A percentile compares a stretch with the other conserved stretches of the same genome.
Evolutionary conservation across 1,284 basidiomycete species (phyloP).

Genomic region (Cyathus pygmaeus): DNA sequence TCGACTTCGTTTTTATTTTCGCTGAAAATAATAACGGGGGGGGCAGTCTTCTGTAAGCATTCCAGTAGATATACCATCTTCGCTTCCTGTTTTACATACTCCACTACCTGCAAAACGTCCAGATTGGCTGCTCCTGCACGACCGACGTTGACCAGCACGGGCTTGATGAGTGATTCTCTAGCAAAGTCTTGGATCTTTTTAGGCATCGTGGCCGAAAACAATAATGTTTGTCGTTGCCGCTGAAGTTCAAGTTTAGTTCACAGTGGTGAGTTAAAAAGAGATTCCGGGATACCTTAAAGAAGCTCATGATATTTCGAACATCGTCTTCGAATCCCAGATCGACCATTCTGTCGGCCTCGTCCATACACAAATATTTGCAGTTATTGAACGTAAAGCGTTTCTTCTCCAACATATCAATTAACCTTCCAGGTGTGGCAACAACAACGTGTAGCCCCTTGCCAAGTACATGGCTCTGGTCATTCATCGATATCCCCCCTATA

Average conservation of each 20-base stretch:
- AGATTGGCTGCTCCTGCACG: slow-evolving; percentile 97
- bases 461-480: slow-evolving; percentile 91
- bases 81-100: slow-evolving; percentile 99
- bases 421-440: slow-evolving; percentile 93
- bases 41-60: slow-evolving; percentile 97
- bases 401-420: slow-evolving; percentile 98
- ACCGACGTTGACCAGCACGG: slow-evolving; percentile 96
- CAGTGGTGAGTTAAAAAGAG: background rate
- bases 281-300: slow-evolving; percentile 79
- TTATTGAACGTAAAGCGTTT: slow-evolving; percentile 90
- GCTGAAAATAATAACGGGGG: slow-evolving; percentile 97
- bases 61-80: slow-evolving; percentile 99
- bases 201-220: slow-evolving; percentile 99
- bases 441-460: slow-evolving; percentile 94
- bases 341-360: slow-evolving; percentile 99
- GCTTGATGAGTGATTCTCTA: slow-evolving; percentile 91
- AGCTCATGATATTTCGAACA: slow-evolving; percentile 98
- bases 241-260: slow-evolving; percentile 42
- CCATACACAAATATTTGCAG: slow-evolving; percentile 96
- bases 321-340: slow-evolving; percentile 99
- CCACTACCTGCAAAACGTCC: slow-evolving; percentile 96
- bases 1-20: slow-evolving; percentile 99
- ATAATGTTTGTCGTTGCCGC: slow-evolving; percentile 95
- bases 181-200: slow-evolving; percentile 99
- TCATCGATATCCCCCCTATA: slow-evolving; percentile 98